Evolutionary conservation across 768 basidiomycete genomes (phyloP).

Genomic region (Clitopilus passeckerianus): DNA sequence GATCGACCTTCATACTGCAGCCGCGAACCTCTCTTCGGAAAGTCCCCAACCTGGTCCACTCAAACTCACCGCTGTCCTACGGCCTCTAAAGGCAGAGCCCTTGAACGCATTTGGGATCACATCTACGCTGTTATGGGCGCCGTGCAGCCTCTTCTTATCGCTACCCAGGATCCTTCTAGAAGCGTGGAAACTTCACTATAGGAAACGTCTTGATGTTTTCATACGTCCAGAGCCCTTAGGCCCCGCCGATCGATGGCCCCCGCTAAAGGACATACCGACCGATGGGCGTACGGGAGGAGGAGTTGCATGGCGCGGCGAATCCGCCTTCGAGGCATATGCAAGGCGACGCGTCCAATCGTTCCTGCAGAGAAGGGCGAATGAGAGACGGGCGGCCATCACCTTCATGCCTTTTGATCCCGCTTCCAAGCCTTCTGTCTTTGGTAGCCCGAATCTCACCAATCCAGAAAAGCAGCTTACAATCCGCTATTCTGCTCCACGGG

Average conservation of each 20-base stretch:
- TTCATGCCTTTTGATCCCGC: conserved; percentile 34
- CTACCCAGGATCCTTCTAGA: conserved; percentile 58
- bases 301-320: conserved; percentile 27
- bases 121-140: conserved; percentile 32
- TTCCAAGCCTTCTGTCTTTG: conserved; percentile 17
- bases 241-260: not conserved
- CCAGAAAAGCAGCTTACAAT: conserved; percentile 23
- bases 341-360: conserved; percentile 25
- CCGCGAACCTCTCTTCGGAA: conserved; percentile 5
- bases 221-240: conserved; percentile 54
- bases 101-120: conserved; percentile 35
- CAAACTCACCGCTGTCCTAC: conserved; percentile 51
- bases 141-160: conserved; percentile 50
- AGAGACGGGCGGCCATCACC: conserved; percentile 27
- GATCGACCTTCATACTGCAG: conserved; percentile 29
- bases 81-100: conserved; percentile 28
- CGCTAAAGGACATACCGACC: not conserved
- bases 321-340: conserved; percentile 27
- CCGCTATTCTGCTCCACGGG: conserved; percentile 36
- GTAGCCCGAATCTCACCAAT: conserved; percentile 2
- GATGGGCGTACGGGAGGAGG: conserved; percentile 18
- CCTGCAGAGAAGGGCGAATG: conserved; percentile 26
- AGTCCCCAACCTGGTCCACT: conserved; percentile 23
- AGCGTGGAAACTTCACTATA: conserved; percentile 58
- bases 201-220: conserved; percentile 50